Base-by-base conservation (phyloP, 2,329 filamentous ascomycete species). In the Laburnicola sp. region DNA sequence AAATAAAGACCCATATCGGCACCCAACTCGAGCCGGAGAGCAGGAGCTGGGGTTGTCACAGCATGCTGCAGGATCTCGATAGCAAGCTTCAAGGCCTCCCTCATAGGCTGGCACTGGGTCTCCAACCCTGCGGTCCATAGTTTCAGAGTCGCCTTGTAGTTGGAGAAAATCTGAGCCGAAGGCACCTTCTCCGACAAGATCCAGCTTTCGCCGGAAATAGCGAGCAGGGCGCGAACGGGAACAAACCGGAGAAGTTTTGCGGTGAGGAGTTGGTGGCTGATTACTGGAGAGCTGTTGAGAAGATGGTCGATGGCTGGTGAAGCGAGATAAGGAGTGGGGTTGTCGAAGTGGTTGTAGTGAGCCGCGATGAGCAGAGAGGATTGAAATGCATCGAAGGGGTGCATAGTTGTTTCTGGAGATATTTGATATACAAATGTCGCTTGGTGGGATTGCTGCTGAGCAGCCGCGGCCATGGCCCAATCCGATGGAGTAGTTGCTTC, bases 121-220 rank as follows among this genome's bases (percentile, higher is more conserved):
- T 60, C 54, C 2, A 36, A 21, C 7, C 36, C 25, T 4, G 45
- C 3, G n/a, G 56, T 51, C 68, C 65, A 71, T 2, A 73, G 52
- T 11, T 62, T 60, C 6, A 75, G 59, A 1, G 63, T 66, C 3
- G 58, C 51, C 49, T 72, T 74, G 5, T 71, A 54, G 4, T 38
- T 51, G 11, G 56, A 50, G 51, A 72, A 75, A n/a, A 69, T 66
- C 10, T 63, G 62, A 5, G 61, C 59, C 10, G 65, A 64, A 23
- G 65, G 51, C 2, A 77, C 59, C 43, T 77, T 76, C 50, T 76
- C 73, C 1, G 66, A 71, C n/a, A 78, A 60, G 6, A 77, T 66
- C 76, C 76, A 79, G 11, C 73, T 71, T 45, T 78, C 75, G 31
- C 76, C 75, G 3, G 73, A 69, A 0, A 77, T 69, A 27, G 75